Conservation (phyloP, 2,329 filamentous ascomycete species). For the Cladophialophora psammophila region DNA sequence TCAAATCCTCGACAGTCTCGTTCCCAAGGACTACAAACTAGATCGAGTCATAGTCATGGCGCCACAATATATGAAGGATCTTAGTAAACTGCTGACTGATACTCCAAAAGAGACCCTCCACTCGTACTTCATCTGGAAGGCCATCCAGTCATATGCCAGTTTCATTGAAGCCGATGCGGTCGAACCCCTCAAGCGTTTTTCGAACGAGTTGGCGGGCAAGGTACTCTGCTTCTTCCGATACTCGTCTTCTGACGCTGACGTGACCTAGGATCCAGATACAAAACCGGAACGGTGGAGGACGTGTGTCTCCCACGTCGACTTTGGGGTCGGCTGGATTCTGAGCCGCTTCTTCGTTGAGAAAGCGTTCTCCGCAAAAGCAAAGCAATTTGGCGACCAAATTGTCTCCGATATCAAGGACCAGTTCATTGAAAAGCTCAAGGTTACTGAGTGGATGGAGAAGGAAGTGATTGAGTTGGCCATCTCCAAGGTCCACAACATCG, state of each 20-base stretch:
- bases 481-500: conserved; percentile 71
- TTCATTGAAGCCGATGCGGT: conserved; percentile 67
- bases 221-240: conserved; percentile 3
- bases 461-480: conserved; percentile 66
- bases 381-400: conserved; percentile 71
- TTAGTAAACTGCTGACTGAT: conserved; percentile 63
- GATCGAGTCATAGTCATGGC: conserved; percentile 66
- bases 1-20: conserved; percentile 60
- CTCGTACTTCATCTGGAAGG: conserved; percentile 70
- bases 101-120: conserved; percentile 65
- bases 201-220: conserved; percentile 67
- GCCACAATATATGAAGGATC: conserved; percentile 65
- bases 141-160: conserved; percentile 61
- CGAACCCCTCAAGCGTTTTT: conserved; percentile 66
- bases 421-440: conserved; percentile 67
- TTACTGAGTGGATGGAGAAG: conserved; percentile 70
- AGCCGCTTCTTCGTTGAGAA: conserved; percentile 75
- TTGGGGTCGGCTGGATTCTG: conserved; percentile 70
- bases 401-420: conserved; percentile 73
- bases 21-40: conserved; percentile 59
- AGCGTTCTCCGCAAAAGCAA: conserved; percentile 68
- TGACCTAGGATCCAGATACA: conserved; percentile 61
- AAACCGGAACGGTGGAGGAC: conserved; percentile 71
- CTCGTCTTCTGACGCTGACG: not conserved
- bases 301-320: conserved; percentile 66